These are phyloP conservation scores for Rheum nobile DNA, from an alignment of 148 eudicot species.

Conservation along the genomic window DNA sequence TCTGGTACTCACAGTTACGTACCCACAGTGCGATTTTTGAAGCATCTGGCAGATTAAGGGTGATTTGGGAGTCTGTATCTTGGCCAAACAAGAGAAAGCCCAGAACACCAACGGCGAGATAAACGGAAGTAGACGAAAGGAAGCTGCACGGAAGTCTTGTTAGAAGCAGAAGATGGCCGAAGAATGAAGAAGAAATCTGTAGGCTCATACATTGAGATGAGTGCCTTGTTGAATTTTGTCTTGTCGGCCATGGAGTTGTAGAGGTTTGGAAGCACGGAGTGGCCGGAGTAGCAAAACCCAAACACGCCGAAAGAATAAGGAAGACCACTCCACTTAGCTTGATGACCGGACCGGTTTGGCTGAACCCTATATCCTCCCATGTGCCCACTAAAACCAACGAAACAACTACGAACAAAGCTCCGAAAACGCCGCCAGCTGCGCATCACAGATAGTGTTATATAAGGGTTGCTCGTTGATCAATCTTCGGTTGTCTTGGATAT, in stretches of 20 bases:
- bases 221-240: constrained; percentile 56
- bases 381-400: constrained; percentile 48
- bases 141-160: constrained; percentile 76
- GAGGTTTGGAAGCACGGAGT: constrained; percentile 74
- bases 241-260: constrained; percentile 90
- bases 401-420: constrained; percentile 41
- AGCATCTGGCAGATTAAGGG: constrained; percentile 62
- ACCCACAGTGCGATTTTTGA: constrained; percentile 70
- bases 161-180: too few species aligned
- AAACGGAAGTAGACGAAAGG: constrained; percentile 44
- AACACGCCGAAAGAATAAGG: constrained; percentile 84
- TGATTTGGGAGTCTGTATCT: constrained; percentile 62
- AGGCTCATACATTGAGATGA: constrained; percentile 18
- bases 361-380: constrained; percentile 51
- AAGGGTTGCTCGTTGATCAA: too few species aligned
- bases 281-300: constrained; percentile 83
- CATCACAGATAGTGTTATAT: background rate
- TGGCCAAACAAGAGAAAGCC: constrained; percentile 93
- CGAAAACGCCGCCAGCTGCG: constrained; percentile 78
- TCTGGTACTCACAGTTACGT: constrained; percentile 67
- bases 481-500: too few species aligned
- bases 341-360: constrained; percentile 44
- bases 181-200: too few species aligned
- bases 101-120: constrained; percentile 49
- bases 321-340: constrained; percentile 63